A percentile compares a stretch with the other conserved stretches of the same genome.
Evolutionary conservation across 2,329 filamentous ascomycete genomes (phyloP).

Genomic region (Colletotrichum agaves): DNA sequence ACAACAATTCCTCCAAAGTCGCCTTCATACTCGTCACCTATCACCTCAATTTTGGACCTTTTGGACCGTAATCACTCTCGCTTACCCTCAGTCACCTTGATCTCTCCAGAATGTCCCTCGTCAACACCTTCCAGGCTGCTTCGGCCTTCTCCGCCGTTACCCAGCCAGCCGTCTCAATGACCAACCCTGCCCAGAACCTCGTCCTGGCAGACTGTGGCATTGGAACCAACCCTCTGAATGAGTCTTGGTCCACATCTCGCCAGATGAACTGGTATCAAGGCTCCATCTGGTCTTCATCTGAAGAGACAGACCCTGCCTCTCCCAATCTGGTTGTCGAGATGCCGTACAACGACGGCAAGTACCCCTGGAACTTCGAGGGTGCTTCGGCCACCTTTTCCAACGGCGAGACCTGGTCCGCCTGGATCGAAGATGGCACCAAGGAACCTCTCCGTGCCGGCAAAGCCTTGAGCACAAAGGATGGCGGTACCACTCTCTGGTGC

Average conservation of each 20-base stretch:
- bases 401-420: constrained; percentile 53
- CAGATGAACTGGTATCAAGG: constrained; percentile 57
- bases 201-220: constrained; percentile 56
- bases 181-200: constrained; percentile 48
- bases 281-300: constrained; percentile 49
- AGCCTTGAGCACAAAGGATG: constrained; percentile 53
- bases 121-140: constrained; percentile 15
- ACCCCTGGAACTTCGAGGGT: constrained; percentile 52
- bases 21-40: background rate
- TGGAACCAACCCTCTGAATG: constrained; percentile 52
- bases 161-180: constrained; percentile 33
- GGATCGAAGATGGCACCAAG: constrained; percentile 54
- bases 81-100: background rate
- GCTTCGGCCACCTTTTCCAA: constrained; percentile 52
- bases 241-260: constrained; percentile 55
- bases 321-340: constrained; percentile 53
- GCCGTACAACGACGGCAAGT: constrained; percentile 50
- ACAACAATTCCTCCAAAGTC: background rate
- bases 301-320: constrained; percentile 48
- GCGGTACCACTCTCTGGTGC: constrained; percentile 52
- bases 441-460: constrained; percentile 53
- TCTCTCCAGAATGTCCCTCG: constrained; percentile 3
- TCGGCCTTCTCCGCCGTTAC: constrained; percentile 25
- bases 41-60: constrained; percentile 13
- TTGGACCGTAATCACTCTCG: constrained; percentile 3